phyloP scores from a whole-genome alignment of 192 early-diverging fungal species.

The Haplosporangium gracile region DNA sequence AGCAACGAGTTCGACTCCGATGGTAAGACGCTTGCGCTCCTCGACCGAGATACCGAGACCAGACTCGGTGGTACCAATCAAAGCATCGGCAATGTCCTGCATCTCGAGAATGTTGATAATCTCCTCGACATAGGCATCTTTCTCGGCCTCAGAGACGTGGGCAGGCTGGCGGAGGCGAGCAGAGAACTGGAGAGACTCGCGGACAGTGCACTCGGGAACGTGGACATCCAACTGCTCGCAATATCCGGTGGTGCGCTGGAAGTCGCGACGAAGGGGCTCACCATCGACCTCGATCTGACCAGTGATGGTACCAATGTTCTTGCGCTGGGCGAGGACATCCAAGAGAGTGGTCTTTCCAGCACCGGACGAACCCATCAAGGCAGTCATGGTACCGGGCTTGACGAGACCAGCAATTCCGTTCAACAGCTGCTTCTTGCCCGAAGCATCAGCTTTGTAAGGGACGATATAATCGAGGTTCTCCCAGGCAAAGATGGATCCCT shows the following conservation, averaged over 20 bases:
- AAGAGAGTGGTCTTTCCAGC: constrained; percentile 85
- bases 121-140: constrained; percentile 80
- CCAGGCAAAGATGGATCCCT: constrained; percentile 72
- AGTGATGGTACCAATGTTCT: constrained; percentile 77
- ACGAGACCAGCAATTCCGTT: constrained; percentile 75
- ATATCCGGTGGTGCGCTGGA: constrained; percentile 82
- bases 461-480: constrained; percentile 80
- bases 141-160: constrained; percentile 74
- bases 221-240: constrained; percentile 90
- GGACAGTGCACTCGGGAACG: constrained; percentile 81
- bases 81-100: constrained; percentile 76
- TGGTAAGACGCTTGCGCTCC: constrained; percentile 90
- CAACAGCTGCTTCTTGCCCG: constrained; percentile 74
- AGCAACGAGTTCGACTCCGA: constrained; percentile 87
- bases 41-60: constrained; percentile 87
- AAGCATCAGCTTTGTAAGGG: constrained; percentile 66
- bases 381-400: constrained; percentile 83
- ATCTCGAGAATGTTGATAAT: constrained; percentile 84
- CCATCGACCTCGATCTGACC: constrained; percentile 83
- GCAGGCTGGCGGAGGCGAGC: constrained; percentile 81
- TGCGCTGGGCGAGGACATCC: constrained; percentile 82
- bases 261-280: constrained; percentile 64
- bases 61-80: constrained; percentile 79
- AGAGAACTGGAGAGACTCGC: constrained; percentile 82
- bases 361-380: constrained; percentile 84